Evolutionary conservation across 345 rosid genomes (phyloP), one percentile per base, ranked within the genome.

Genomic region (Pistacia vera): DNA sequence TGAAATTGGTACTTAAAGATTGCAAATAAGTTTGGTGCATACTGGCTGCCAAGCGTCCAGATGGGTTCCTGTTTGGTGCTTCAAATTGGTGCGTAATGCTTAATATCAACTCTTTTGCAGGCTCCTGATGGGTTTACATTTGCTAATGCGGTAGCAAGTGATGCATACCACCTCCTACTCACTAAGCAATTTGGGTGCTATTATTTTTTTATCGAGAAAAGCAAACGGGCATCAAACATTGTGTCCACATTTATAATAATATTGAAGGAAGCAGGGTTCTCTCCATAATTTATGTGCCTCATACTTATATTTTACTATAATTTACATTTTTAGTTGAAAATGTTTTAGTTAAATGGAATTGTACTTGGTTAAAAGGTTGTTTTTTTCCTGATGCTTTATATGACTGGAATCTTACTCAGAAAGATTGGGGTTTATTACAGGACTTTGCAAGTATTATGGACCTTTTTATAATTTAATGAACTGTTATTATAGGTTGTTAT

Each of bases 101-200:
- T 9, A 66, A 30, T 64, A 17, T 22, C 14, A 71, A 28, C 22
- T 10, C 72, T 64, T 61, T 17, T 78, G 77, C 89, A 93, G 99
- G 97, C 93, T 76, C 98, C 97, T 0, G 92, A 89, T 71, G 93
- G 93, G 70, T 96, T 92, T 81, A 89, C 94, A n/a, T 96, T 93
- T 83, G 85, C 97, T 46, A 35, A 22, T 30, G 30, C 36, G 38
- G 58, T 11, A 22, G 38, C 58, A 1, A 5, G n/a, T 25, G 59
- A 25, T 68, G 56, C 57, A 22, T 7, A 6, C 9, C 33, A 28
- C 33, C 63, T 20, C 7, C 12, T 60, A 60, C 2, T 22, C 35
- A 0, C 8, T 46, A 5, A 7, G n/a, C 70, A 63, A 41, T 2
- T 46, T 67, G 12, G 11, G 4, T 28, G 16, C 1, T 28, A 0